A percentile compares a stretch with the other conserved stretches of the same genome.
Conservation (phyloP, 129 eudicot genomes). For the sunflower (Helianthus annuus) region DNA sequence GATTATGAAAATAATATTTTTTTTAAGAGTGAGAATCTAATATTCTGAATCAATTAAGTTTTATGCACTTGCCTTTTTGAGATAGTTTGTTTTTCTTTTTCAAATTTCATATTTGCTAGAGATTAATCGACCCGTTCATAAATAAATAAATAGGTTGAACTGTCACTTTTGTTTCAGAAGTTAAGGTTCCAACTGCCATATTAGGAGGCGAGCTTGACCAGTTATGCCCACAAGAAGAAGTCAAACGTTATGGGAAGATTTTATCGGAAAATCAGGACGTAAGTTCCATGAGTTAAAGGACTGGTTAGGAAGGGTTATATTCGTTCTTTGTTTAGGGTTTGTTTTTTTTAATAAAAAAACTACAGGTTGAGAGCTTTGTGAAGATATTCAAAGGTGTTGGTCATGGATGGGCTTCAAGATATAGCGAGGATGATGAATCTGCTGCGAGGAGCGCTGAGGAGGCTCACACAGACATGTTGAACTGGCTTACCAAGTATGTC, state of each 20-base stretch:
- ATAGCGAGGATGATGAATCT: constrained; percentile 10
- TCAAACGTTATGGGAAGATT: constrained; percentile 1
- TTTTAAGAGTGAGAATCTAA: not conserved
- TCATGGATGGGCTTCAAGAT: constrained; percentile 15
- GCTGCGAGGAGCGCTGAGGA: constrained; percentile 15
- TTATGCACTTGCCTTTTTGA: not conserved
- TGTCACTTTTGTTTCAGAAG: not conserved
- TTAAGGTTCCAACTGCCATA: constrained; percentile 12
- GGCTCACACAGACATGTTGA: constrained; percentile 6
- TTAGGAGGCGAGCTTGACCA: constrained; percentile 13
- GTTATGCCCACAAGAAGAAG: constrained; percentile 9
- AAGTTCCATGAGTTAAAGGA: not conserved
- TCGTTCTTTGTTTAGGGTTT: too few relatives aligned
- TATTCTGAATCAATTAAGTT: not conserved
- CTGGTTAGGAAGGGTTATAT: not conserved
- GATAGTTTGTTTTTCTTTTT: too few relatives aligned
- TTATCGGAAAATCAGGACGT: not conserved
- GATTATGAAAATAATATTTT: too few relatives aligned
- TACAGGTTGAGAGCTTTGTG: constrained; percentile 12
- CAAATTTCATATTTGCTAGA: too few relatives aligned
- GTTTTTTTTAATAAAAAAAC: too few relatives aligned
- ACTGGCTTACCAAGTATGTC: constrained; percentile 15
- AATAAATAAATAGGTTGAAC: not conserved
- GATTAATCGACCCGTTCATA: not conserved
- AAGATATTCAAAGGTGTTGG: constrained; percentile 11